phyloP scores from a whole-genome alignment of 176 grass and related monocot genomes.

The Pontederia crassipes region DNA sequence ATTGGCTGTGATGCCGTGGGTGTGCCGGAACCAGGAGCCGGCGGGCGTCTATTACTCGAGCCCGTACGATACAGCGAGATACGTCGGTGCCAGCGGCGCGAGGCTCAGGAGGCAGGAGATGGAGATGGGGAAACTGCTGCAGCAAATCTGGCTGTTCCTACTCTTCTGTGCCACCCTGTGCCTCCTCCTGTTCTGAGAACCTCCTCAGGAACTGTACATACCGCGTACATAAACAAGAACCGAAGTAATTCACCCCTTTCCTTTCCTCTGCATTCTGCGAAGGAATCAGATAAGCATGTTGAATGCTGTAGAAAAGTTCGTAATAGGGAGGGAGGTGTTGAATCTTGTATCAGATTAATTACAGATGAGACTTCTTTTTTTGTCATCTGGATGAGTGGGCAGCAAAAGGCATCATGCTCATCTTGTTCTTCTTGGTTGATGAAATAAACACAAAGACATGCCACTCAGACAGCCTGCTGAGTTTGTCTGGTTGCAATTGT shows the following conservation, averaged over 20 bases:
- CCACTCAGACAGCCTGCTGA: no score
- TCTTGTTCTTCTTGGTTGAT: no score
- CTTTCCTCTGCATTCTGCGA: not conserved
- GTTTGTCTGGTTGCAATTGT: no score
- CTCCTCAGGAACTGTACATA: not conserved
- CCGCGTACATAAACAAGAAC: not conserved
- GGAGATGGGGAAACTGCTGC: not conserved
- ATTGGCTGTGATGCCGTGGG: slow-evolving; percentile 46
- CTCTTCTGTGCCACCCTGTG: slow-evolving; percentile 4
- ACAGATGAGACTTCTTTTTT: no score
- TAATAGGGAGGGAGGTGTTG: no score
- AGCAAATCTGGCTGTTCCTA: slow-evolving; percentile 6
- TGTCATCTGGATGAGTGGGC: no score
- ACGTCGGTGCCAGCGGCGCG: slow-evolving; percentile 7
- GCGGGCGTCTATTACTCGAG: slow-evolving; percentile 28
- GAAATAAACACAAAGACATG: no score
- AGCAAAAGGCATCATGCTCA: no score
- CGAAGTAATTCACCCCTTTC: not conserved
- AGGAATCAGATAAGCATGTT: not conserved
- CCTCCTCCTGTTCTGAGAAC: slow-evolving; percentile 4
- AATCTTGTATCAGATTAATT: no score
- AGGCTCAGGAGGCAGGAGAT: slow-evolving; percentile 5
- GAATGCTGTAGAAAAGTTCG: no score
- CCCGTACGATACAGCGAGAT: slow-evolving; percentile 8
- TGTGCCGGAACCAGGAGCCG: slow-evolving; percentile 26